A percentile compares a stretch with the other conserved stretches of the same genome.
These are phyloP conservation scores for Akanthomyces dipterigenus DNA, from an alignment of 2,329 filamentous ascomycete species.

Conservation along the genomic window DNA sequence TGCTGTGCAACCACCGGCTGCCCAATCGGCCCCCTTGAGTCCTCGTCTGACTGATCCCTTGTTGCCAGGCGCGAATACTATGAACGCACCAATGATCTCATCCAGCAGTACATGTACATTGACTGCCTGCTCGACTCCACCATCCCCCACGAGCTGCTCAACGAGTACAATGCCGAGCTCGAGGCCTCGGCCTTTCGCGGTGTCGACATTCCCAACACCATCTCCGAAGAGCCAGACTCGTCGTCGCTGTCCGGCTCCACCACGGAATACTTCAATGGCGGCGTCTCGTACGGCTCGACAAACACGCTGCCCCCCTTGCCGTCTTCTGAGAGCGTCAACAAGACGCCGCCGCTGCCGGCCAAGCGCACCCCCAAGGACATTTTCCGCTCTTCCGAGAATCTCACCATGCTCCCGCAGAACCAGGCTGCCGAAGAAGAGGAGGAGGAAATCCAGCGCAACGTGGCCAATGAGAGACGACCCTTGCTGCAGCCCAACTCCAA, in stretches of 20 bases:
- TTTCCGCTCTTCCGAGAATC: conserved; percentile 67
- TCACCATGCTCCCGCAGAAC: conserved; percentile 51
- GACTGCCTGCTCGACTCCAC: conserved; percentile 86
- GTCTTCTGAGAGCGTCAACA: conserved; percentile 6
- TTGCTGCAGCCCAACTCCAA: conserved; percentile 27
- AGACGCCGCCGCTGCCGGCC: conserved; percentile 39
- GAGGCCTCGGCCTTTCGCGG: conserved; percentile 47
- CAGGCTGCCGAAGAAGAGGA: conserved; percentile 37
- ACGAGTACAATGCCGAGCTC: conserved; percentile 69
- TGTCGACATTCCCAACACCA: conserved; percentile 63
- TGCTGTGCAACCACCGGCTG: not conserved
- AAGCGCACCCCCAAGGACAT: conserved; percentile 81
- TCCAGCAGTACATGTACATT: conserved; percentile 91
- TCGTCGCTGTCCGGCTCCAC: conserved; percentile 23
- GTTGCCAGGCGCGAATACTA: conserved; percentile 67
- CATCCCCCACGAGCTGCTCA: conserved; percentile 83
- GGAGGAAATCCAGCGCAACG: conserved; percentile 33
- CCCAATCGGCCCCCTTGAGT: not conserved
- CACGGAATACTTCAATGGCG: conserved; percentile 19
- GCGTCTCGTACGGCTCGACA: conserved; percentile 24
- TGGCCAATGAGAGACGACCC: conserved; percentile 3
- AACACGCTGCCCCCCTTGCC: conserved; percentile 16
- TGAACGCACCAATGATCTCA: conserved; percentile 77
- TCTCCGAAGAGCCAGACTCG: conserved; percentile 57
- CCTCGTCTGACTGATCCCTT: conserved; percentile 3